phyloP scores from a whole-genome alignment of 2,329 filamentous ascomycete genomes.

The Seiridium unicorne region DNA sequence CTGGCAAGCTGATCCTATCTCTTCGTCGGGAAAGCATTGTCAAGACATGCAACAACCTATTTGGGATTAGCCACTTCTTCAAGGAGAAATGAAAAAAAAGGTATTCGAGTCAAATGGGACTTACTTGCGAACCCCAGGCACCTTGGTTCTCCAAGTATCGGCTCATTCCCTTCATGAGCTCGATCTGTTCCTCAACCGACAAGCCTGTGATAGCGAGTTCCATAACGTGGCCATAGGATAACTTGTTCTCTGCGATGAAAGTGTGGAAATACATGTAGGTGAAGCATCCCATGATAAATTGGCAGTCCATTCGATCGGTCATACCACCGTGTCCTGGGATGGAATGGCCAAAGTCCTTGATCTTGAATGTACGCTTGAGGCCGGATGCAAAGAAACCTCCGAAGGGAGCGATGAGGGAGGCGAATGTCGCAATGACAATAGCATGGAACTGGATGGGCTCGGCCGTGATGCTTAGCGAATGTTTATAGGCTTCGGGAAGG shows the following conservation, averaged over 20 bases:
- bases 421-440: conserved; percentile 85
- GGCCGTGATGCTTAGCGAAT: conserved; percentile 62
- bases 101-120: conserved; percentile 11
- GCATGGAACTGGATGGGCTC: conserved; percentile 94
- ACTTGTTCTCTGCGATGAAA: conserved; percentile 88
- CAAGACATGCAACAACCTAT: conserved; percentile 7
- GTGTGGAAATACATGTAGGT: conserved; percentile 98
- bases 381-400: conserved; percentile 98
- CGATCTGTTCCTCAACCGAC: conserved; percentile 82
- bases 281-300: conserved; percentile 99
- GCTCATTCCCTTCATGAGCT: conserved; percentile 66
- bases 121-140: conserved; percentile 37
- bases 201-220: conserved; percentile 91
- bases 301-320: conserved; percentile 98
- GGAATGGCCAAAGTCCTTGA: conserved; percentile 98
- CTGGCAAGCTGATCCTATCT: neutral
- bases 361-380: conserved; percentile 97
- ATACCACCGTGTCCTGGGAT: conserved; percentile 98
- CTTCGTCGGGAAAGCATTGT: neutral
- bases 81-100: no score
- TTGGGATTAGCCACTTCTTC: neutral
- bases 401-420: conserved; percentile 94
- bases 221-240: conserved; percentile 81
- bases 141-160: conserved; percentile 66
- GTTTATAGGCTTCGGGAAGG: conserved; percentile 36